Evolutionary conservation across 2,329 filamentous ascomycete species (phyloP).

Genomic region (Verticillium longisporum): DNA sequence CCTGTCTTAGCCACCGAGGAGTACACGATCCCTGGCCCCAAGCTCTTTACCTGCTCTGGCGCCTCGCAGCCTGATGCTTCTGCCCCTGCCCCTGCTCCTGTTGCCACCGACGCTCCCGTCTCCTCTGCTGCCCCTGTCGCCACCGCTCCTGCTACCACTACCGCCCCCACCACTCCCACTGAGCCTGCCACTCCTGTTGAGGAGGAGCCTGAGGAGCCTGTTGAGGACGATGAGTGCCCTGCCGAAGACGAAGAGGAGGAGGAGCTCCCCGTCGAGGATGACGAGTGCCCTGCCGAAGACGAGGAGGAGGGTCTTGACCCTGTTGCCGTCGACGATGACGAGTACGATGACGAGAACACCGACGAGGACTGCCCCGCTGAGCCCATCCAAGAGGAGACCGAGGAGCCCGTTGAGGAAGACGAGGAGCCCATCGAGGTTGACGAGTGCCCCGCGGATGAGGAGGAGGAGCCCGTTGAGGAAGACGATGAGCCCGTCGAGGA

Average conservation of each 20-base stretch:
- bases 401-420: neutral
- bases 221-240: slow-evolving; percentile 1
- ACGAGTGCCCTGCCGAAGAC: slow-evolving; percentile 6
- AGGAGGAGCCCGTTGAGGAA: neutral
- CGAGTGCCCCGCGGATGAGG: neutral
- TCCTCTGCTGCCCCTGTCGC: neutral
- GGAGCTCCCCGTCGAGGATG: slow-evolving; percentile 2
- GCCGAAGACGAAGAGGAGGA: slow-evolving; percentile 1
- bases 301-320: neutral
- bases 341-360: slow-evolving; percentile 3
- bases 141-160: neutral
- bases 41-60: slow-evolving; percentile 37
- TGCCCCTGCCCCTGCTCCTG: slow-evolving; percentile 1
- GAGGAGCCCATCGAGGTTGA: slow-evolving; percentile 1
- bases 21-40: slow-evolving; percentile 41
- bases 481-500: neutral
- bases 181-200: neutral
- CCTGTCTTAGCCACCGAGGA: slow-evolving; percentile 17
- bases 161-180: slow-evolving; percentile 2
- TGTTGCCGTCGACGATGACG: neutral
- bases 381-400: neutral
- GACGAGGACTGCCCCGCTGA: slow-evolving; percentile 10
- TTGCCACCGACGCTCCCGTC: slow-evolving; percentile 1
- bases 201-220: neutral
- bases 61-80: slow-evolving; percentile 3